Conservation (phyloP, 768 basidiomycete species). For the Lactarius pseudohatsudake region DNA sequence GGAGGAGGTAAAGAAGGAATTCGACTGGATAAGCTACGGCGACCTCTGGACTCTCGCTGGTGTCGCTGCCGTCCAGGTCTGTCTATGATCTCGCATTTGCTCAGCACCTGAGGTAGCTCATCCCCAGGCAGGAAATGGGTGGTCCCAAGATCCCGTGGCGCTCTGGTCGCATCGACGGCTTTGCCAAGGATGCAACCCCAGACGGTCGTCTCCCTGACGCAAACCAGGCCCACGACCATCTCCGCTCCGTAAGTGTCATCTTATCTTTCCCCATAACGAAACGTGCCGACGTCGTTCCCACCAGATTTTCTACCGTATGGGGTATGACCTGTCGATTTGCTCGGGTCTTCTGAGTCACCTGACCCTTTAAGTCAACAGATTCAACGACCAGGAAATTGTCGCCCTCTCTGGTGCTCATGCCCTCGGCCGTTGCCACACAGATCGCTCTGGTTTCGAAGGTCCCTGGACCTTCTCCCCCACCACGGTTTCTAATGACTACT, state of each 20-base stretch:
- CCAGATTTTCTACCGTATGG: slow-evolving; percentile 90
- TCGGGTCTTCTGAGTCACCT: neutral
- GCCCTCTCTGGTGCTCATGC: slow-evolving; percentile 93
- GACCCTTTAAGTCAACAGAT: slow-evolving; percentile 39
- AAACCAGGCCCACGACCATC: slow-evolving; percentile 76
- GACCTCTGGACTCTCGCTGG: slow-evolving; percentile 97
- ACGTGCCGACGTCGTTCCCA: neutral
- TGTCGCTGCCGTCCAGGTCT: slow-evolving; percentile 79
- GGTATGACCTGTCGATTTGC: slow-evolving; percentile 37
- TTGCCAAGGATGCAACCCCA: slow-evolving; percentile 69
- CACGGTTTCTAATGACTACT: slow-evolving; percentile 85
- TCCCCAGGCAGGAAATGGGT: slow-evolving; percentile 65
- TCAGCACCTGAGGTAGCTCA: neutral
- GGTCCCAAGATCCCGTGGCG: slow-evolving; percentile 95
- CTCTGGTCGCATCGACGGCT: slow-evolving; percentile 88
- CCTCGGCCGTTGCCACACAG: slow-evolving; percentile 89
- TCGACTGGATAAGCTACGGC: slow-evolving; percentile 93
- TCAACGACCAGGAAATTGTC: slow-evolving; percentile 97
- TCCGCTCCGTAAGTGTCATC: slow-evolving; percentile 60
- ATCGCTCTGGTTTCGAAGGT: slow-evolving; percentile 80
- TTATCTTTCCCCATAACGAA: neutral
- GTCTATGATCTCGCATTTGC: slow-evolving; percentile 32
- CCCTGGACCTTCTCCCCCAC: slow-evolving; percentile 97
- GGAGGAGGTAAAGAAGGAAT: slow-evolving; percentile 85
- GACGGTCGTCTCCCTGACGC: slow-evolving; percentile 92